phyloP scores from a whole-genome alignment of 192 early-diverging fungal genomes.

The Coemansia sp. region DNA sequence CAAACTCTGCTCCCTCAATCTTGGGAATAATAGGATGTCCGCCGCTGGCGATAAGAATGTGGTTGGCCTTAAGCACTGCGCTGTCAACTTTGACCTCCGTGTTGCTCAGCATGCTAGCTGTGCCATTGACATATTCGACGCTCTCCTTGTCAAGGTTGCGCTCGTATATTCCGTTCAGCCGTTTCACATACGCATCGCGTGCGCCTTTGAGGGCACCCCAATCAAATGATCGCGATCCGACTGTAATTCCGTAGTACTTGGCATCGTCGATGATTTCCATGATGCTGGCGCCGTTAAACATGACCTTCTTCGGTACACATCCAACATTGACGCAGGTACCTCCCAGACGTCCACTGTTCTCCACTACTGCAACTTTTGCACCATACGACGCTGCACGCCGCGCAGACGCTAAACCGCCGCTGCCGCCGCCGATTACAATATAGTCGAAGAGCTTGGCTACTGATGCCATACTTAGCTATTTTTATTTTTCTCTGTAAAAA shows the following conservation, averaged over 20 bases:
- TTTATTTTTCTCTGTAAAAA: neutral
- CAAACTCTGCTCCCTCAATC: conserved; percentile 80
- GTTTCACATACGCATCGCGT: conserved; percentile 94
- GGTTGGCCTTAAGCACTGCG: conserved; percentile 66
- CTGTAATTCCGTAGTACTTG: conserved; percentile 84
- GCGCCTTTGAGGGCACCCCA: conserved; percentile 84
- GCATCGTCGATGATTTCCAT: conserved; percentile 88
- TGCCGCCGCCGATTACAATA: conserved; percentile 94
- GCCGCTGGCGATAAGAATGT: conserved; percentile 90
- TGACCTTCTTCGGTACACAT: conserved; percentile 90
- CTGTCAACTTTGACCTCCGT: conserved; percentile 67
- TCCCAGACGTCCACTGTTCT: conserved; percentile 72
- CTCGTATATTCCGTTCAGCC: conserved; percentile 96
- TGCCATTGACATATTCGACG: conserved; percentile 81
- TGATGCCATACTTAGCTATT: conserved; percentile 32
- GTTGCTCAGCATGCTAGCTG: conserved; percentile 77
- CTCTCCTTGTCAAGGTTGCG: conserved; percentile 83
- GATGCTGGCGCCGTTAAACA: conserved; percentile 93
- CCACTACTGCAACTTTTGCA: conserved; percentile 87
- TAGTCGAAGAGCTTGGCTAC: conserved; percentile 71
- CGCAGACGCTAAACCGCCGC: conserved; percentile 89
- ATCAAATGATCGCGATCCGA: conserved; percentile 61
- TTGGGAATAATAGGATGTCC: conserved; percentile 73
- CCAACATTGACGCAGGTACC: conserved; percentile 96
- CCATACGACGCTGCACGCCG: conserved; percentile 90